phyloP scores from a whole-genome alignment of 2,329 filamentous ascomycete species.

The Fusarium longipes region DNA sequence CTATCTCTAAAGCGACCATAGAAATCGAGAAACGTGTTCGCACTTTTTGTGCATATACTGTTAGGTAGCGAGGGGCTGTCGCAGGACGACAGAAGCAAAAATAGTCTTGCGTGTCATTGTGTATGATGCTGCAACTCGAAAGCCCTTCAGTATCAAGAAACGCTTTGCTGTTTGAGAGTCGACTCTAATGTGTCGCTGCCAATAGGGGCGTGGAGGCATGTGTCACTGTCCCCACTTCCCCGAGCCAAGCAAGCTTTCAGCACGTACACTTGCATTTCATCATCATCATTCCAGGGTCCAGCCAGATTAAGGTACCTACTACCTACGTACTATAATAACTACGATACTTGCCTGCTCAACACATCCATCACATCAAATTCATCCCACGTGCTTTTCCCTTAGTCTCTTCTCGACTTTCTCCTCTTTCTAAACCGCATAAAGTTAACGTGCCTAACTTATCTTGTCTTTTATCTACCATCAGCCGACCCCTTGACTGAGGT shows the following conservation, averaged over 20 bases:
- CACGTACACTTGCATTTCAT: slow-evolving; percentile 31
- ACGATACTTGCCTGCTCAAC: no score
- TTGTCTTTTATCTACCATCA: slow-evolving; percentile 8
- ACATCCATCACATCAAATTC: slow-evolving; percentile 8
- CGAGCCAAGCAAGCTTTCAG: slow-evolving; percentile 39
- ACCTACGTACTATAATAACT: no score
- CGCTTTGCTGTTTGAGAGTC: not conserved
- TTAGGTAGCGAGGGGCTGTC: not conserved
- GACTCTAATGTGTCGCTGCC: not conserved
- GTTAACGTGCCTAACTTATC: not conserved
- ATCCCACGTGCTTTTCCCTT: slow-evolving; percentile 37
- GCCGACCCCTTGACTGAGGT: slow-evolving; percentile 12
- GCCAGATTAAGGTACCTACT: slow-evolving; percentile 5
- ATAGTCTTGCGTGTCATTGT: not conserved
- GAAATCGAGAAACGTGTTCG: not conserved
- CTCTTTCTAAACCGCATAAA: not conserved
- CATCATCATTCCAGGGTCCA: slow-evolving; percentile 37
- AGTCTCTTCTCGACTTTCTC: slow-evolving; percentile 2
- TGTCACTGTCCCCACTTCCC: slow-evolving; percentile 30
- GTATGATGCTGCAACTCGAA: slow-evolving; percentile 1
- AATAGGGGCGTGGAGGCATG: slow-evolving; percentile 7
- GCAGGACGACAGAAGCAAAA: not conserved
- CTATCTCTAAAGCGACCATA: not conserved
- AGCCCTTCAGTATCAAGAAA: not conserved
- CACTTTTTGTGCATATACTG: not conserved